These are phyloP conservation scores for Pyrus pyrifolia DNA, from an alignment of 306 rosid genomes.

Conservation along the genomic window DNA sequence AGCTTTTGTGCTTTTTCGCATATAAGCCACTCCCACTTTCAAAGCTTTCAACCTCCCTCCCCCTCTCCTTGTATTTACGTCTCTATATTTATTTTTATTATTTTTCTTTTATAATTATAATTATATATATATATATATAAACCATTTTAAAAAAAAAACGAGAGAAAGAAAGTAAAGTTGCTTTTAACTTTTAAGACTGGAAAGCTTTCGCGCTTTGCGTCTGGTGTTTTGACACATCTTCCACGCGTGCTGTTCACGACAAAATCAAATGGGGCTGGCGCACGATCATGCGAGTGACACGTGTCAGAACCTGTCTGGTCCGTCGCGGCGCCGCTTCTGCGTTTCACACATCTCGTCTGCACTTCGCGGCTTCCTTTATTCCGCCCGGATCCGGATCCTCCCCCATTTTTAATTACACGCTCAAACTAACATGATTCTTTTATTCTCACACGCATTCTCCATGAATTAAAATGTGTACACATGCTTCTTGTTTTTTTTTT, in stretches of 20 bases:
- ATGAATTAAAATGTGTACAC: too few species aligned
- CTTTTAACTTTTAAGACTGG: conserved; percentile 9
- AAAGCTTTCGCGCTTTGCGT: background rate
- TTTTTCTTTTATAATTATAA: background rate
- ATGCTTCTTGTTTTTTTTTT: too few species aligned
- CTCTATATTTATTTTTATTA: background rate
- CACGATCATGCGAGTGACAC: conserved; percentile 26
- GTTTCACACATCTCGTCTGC: conserved; percentile 10
- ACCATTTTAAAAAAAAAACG: too few species aligned
- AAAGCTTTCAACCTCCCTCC: background rate
- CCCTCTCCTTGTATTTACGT: background rate
- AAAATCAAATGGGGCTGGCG: conserved; percentile 20
- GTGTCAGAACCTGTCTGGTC: conserved; percentile 23
- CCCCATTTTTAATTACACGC: too few species aligned
- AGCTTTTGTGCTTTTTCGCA: conserved; percentile 3
- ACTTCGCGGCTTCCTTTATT: background rate
- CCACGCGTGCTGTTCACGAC: conserved; percentile 89
- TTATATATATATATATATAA: too few species aligned
- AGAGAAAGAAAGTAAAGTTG: background rate
- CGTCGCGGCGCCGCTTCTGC: conserved; percentile 45
- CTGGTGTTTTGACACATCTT: conserved; percentile 50
- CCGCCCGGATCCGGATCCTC: background rate
- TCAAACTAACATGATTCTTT: too few species aligned
- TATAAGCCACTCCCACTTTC: background rate
- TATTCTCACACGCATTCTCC: too few species aligned